Evolutionary conservation across 2,329 filamentous ascomycete genomes (phyloP), one percentile per base, ranked within the genome.

Genomic region (Claviceps maximensis): DNA sequence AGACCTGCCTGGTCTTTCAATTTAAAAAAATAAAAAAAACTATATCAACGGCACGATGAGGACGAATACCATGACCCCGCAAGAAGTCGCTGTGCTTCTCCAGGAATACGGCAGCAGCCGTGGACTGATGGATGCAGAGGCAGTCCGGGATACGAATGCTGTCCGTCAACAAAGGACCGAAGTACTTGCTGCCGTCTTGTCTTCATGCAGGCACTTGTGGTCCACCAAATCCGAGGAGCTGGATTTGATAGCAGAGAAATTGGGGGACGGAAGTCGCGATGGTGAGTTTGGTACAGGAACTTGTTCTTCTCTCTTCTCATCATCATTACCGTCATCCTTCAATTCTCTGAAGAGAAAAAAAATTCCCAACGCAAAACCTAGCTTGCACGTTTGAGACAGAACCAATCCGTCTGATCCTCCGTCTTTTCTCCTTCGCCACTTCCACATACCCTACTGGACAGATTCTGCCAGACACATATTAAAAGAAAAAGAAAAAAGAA

Each of bases 211-310:
- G 48, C 59, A 72, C 19, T 64, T 74, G 4, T 74, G 71, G 65
- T 63, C 67, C 36, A 59, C 71, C 7, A 64, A 65, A 1, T 69
- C 68, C 0, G 57, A 64, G 9, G 67, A 73, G 1, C 64, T 82
- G 17, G 73, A 76, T 51, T 53, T 60, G 2, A 65, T 77, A 41
- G 73, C 74, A 1, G 72, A 80, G 61, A 75, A 73, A 53, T 61
- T 82, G 0, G 79, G 74, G 1, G 74, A 82, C 58, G 75, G 72
- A 5, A 79, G 78, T 57, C 71, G 79, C 60, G 72, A 78, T 61
- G 71, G 78, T 80, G 59, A 69, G 75, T 64, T 5, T n/a, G 44
- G 10, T 25, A 15, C 7, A 8, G 12, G 4, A 1, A 17, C 6
- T 44, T n/a, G n/a, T 8, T 25, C 21, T 44, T 27, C 10, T 29